Conservation (phyloP, 2,329 filamentous ascomycete species). For the Botrytis hyacinthi region DNA sequence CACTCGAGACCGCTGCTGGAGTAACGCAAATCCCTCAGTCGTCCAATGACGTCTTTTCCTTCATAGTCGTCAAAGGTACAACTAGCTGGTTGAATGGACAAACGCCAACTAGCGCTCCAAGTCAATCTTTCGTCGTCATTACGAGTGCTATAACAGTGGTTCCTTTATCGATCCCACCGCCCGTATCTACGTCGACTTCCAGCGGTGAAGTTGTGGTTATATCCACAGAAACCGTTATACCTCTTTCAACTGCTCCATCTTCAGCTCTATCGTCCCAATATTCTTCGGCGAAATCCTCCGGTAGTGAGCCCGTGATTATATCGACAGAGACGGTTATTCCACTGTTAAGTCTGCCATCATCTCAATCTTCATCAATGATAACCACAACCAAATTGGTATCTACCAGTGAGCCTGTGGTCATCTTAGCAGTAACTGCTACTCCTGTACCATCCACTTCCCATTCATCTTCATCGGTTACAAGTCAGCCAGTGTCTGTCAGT, state of each 20-base stretch:
- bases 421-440: constrained; percentile 20
- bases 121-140: constrained; percentile 25
- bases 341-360: not conserved
- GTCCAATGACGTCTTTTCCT: not conserved
- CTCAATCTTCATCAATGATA: not conserved
- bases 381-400: too few relatives aligned
- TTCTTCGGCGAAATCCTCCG: not conserved
- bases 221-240: constrained; percentile 27
- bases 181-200: accelerated
- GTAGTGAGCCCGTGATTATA: not conserved
- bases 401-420: not conserved
- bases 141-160: constrained; percentile 31
- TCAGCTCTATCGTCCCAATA: accelerated
- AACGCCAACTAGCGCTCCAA: constrained; percentile 23
- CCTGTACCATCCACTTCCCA: not conserved
- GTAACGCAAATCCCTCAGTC: not conserved
- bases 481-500: not conserved
- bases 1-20: not conserved
- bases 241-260: constrained; percentile 13
- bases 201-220: not conserved
- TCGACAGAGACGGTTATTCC: constrained; percentile 30
- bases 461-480: not conserved
- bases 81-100: constrained; percentile 33
- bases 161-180: constrained; percentile 20
- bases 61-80: constrained; percentile 27